A percentile compares a stretch with the other conserved stretches of the same genome.
Evolutionary conservation across 352 stramenopile species (phyloP).

Genomic region (Pythium apleroticum): DNA sequence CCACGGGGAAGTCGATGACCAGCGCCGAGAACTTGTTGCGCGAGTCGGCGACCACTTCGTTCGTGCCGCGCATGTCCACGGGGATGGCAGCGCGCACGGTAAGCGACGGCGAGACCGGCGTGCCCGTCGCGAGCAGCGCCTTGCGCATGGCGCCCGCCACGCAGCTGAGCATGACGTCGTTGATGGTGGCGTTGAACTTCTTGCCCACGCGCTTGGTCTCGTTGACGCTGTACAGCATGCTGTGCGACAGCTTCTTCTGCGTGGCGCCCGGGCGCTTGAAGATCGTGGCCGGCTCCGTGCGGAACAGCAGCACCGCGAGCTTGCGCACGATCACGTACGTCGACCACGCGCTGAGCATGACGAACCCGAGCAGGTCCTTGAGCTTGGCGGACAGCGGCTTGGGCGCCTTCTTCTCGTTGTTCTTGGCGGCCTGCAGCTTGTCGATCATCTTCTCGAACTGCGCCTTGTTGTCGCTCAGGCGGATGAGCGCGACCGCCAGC

Average conservation of each 20-base stretch:
- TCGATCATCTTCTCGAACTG: slow-evolving; percentile 64
- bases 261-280: slow-evolving; percentile 66
- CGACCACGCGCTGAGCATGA: slow-evolving; percentile 52
- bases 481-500: slow-evolving; percentile 56
- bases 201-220: slow-evolving; percentile 77
- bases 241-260: slow-evolving; percentile 68
- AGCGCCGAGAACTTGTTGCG: slow-evolving; percentile 82
- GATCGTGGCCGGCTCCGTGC: slow-evolving; percentile 55
- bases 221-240: slow-evolving; percentile 68
- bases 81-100: slow-evolving; percentile 71
- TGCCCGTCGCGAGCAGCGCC: slow-evolving; percentile 45
- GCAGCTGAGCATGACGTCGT: slow-evolving; percentile 81
- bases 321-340: slow-evolving; percentile 58
- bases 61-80: slow-evolving; percentile 76
- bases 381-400: slow-evolving; percentile 29
- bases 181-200: slow-evolving; percentile 62
- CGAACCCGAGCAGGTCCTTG: slow-evolving; percentile 32
- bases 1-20: slow-evolving; percentile 71
- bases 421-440: slow-evolving; percentile 38
- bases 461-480: slow-evolving; percentile 69
- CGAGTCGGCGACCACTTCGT: slow-evolving; percentile 54
- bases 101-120: slow-evolving; percentile 41
- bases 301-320: slow-evolving; percentile 43
- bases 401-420: slow-evolving; percentile 33
- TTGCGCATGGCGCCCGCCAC: slow-evolving; percentile 76